Evolutionary conservation across 192 early-diverging fungal species (phyloP).

Genomic region (Coemansia sp.): DNA sequence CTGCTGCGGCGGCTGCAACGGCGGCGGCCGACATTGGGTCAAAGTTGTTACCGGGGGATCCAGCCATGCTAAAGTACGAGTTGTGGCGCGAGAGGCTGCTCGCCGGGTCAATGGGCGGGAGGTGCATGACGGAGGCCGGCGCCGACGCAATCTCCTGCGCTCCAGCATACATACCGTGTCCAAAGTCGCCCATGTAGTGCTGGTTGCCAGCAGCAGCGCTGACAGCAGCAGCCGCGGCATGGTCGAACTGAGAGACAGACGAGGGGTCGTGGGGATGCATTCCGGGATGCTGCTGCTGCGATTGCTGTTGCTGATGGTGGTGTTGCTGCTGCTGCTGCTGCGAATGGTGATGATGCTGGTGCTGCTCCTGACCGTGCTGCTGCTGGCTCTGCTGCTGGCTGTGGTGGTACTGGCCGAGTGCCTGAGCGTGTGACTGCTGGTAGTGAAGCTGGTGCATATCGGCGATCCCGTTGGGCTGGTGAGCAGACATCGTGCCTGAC

Average conservation of each 20-base stretch:
- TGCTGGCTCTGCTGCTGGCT: constrained; percentile 10
- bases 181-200: constrained; percentile 44
- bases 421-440: constrained; percentile 8
- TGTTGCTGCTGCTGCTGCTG: constrained; percentile 1
- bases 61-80: constrained; percentile 46
- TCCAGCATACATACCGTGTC: constrained; percentile 29
- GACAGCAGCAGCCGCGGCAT: constrained; percentile 15
- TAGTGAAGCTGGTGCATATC: constrained; percentile 38
- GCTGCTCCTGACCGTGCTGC: neutral
- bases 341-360: constrained; percentile 5
- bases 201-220: constrained; percentile 22
- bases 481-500: constrained; percentile 18
- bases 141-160: constrained; percentile 28
- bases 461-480: constrained; percentile 19
- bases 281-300: neutral
- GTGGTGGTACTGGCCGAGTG: constrained; percentile 1
- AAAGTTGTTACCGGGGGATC: constrained; percentile 23
- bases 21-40: constrained; percentile 34
- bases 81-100: constrained; percentile 25
- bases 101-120: constrained; percentile 39
- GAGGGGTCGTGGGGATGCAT: neutral
- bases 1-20: constrained; percentile 36
- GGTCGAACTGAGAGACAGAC: constrained; percentile 29
- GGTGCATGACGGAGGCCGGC: constrained; percentile 25
- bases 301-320: neutral